Conservation (phyloP, 1,139 yeast genomes). For the Wickerhamomyces sp. region DNA sequence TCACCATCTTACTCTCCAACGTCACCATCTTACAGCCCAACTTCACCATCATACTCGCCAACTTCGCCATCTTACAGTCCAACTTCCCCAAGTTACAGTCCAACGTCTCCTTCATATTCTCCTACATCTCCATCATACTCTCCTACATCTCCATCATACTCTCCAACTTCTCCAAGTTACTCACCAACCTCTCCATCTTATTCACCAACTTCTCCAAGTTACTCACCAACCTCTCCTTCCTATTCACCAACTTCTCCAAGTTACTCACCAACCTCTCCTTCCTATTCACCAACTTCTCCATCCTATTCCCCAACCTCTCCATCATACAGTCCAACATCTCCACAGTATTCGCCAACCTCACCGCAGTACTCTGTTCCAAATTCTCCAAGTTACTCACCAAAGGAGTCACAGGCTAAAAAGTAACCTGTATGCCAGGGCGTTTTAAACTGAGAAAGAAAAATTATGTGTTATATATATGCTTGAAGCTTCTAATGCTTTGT, state of each 20-base stretch:
- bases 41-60: constrained; percentile 66
- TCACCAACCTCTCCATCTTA: constrained; percentile 58
- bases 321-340: constrained; percentile 64
- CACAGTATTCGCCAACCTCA: constrained; percentile 63
- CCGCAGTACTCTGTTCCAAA: constrained; percentile 65
- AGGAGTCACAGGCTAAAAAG: constrained; percentile 40
- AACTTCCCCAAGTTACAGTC: constrained; percentile 61
- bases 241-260: constrained; percentile 59
- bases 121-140: constrained; percentile 63
- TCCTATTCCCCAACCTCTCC: constrained; percentile 54
- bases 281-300: constrained; percentile 71
- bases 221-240: constrained; percentile 57
- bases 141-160: constrained; percentile 57
- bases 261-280: constrained; percentile 70
- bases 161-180: constrained; percentile 58
- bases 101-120: constrained; percentile 58
- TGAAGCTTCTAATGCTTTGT: neutral
- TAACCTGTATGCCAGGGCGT: constrained; percentile 1
- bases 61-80: constrained; percentile 77
- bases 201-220: constrained; percentile 54
- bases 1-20: constrained; percentile 72
- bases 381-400: constrained; percentile 57
- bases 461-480: constrained; percentile 6
- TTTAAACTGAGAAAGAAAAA: neutral
- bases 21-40: constrained; percentile 59